Evolutionary conservation across 257 asterid genomes (phyloP).

Genomic region (Paraleonurus japonicus): DNA sequence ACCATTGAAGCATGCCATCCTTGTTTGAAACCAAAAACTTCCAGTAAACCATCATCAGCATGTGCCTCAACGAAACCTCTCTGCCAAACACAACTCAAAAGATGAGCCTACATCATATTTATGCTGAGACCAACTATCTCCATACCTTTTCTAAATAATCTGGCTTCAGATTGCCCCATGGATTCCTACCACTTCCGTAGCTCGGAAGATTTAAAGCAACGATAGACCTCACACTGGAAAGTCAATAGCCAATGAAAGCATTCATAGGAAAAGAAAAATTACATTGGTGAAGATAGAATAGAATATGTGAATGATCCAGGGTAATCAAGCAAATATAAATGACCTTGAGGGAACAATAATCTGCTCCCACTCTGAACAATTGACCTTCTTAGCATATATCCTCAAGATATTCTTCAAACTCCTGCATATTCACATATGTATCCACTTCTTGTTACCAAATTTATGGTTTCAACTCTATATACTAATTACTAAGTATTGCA

Average conservation of each 20-base stretch:
- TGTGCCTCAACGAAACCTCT: constrained; percentile 89
- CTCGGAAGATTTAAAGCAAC: constrained; percentile 98
- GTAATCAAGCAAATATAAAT: constrained; percentile 19
- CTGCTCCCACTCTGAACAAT: constrained; percentile 79
- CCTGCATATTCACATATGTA: constrained; percentile 44
- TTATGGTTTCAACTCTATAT: constrained; percentile 7
- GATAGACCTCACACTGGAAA: constrained; percentile 82
- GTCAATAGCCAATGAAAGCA: constrained; percentile 12
- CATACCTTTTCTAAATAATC: constrained; percentile 88
- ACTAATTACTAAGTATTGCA: not conserved
- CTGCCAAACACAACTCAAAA: constrained; percentile 31
- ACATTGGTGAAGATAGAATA: constrained; percentile 7
- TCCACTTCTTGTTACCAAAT: not conserved
- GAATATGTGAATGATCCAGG: not conserved
- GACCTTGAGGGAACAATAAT: constrained; percentile 88
- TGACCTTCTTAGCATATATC: constrained; percentile 85
- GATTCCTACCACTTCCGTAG: constrained; percentile 98
- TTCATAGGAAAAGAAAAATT: not conserved
- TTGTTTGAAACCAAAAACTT: constrained; percentile 86
- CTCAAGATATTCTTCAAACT: constrained; percentile 90
- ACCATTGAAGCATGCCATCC: constrained; percentile 99
- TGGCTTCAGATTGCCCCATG: constrained; percentile 95
- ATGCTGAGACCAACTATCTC: not conserved
- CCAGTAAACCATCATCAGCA: constrained; percentile 89
- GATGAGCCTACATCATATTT: not conserved